Conservation (phyloP, 495 filamentous ascomycete genomes). For the Podospora australis region DNA sequence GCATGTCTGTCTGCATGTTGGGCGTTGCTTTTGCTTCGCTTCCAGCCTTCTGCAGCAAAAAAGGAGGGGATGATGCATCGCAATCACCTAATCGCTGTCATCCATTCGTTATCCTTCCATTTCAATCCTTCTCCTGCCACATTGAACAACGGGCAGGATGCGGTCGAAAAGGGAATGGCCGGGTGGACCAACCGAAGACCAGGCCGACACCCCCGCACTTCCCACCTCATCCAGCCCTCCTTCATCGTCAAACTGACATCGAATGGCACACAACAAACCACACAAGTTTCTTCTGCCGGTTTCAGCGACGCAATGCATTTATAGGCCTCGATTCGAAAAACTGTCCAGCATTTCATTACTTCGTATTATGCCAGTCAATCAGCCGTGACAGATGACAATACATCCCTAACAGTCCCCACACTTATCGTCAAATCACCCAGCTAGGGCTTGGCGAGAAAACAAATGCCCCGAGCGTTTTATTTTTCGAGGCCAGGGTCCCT, state of each 20-base stretch:
- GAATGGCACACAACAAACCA: no score
- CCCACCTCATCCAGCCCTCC: no score
- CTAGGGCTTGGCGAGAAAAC: not conserved
- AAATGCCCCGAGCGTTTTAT: not conserved
- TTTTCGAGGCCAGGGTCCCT: not conserved
- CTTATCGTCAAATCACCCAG: not conserved
- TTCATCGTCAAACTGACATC: no score
- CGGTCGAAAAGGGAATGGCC: no score
- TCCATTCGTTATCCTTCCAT: not conserved
- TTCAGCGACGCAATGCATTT: not conserved
- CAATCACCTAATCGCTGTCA: not conserved
- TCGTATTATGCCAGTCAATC: no score
- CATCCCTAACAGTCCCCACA: no score
- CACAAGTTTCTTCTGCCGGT: no score
- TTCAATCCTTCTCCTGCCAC: not conserved
- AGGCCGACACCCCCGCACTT: no score
- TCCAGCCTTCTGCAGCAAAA: not conserved
- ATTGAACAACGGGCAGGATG: no score
- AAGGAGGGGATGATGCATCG: not conserved
- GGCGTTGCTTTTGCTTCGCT: not conserved
- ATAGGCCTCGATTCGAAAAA: not conserved
- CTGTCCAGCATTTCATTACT: not conserved
- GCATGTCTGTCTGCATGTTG: no score
- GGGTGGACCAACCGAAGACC: no score
- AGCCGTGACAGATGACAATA: no score